Percentiles rank a stretch among this genome's conserved stretches.
Evolutionary conservation across 2,329 filamentous ascomycete species (phyloP).

Genomic region (Epichloe elymi): DNA sequence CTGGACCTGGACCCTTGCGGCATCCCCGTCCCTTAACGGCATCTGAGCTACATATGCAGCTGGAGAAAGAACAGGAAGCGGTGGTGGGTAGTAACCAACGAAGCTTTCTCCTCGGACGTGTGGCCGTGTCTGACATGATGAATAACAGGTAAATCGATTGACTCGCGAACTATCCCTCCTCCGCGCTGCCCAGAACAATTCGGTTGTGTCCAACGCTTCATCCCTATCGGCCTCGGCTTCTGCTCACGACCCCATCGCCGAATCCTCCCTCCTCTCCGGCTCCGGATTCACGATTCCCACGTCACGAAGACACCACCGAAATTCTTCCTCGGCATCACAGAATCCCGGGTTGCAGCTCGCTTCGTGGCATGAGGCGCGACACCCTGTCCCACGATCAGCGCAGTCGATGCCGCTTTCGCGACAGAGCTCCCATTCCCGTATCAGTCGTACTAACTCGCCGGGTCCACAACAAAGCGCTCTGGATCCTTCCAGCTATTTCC

Average conservation of each 20-base stretch:
- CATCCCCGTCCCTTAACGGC: slow-evolving; percentile 81
- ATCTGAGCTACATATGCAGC: slow-evolving; percentile 74
- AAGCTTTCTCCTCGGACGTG: no score
- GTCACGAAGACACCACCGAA: slow-evolving; percentile 42
- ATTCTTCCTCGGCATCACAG: slow-evolving; percentile 44
- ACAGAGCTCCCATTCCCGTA: slow-evolving; percentile 41
- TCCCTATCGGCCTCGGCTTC: slow-evolving; percentile 44
- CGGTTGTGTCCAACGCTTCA: slow-evolving; percentile 52
- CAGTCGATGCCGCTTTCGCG: slow-evolving; percentile 33
- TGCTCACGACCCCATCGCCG: slow-evolving; percentile 32
- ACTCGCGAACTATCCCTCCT: slow-evolving; percentile 78
- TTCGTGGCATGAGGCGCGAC: slow-evolving; percentile 24
- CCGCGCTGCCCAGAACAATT: slow-evolving; percentile 56
- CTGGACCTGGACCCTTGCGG: slow-evolving; percentile 60
- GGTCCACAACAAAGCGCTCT: slow-evolving; percentile 30
- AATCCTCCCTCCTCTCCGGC: slow-evolving; percentile 41
- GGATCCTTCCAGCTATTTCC: slow-evolving; percentile 32
- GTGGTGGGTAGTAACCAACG: slow-evolving; percentile 45
- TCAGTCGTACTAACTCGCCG: slow-evolving; percentile 37
- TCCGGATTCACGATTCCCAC: slow-evolving; percentile 45
- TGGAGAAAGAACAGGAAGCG: slow-evolving; percentile 92
- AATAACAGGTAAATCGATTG: slow-evolving; percentile 68
- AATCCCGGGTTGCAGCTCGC: slow-evolving; percentile 25
- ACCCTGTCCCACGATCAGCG: slow-evolving; percentile 33
- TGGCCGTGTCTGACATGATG: not conserved